phyloP scores from a whole-genome alignment of 768 basidiomycete species.

The Galerina sulciceps region DNA sequence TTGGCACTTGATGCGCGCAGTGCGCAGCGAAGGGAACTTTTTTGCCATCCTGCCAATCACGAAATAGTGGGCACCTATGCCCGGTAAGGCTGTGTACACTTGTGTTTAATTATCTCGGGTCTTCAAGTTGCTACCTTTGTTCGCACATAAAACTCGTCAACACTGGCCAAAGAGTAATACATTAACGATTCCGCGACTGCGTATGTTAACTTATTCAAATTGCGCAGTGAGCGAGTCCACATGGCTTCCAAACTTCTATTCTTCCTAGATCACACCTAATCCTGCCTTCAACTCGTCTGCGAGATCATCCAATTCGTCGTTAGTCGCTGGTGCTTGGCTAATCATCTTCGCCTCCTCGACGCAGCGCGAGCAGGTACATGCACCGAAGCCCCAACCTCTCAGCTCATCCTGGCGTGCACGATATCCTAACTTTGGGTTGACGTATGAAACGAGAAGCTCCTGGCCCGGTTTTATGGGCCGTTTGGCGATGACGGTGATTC shows the following conservation, averaged over 20 bases:
- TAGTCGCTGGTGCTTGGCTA: conserved; percentile 30
- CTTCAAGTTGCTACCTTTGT: too few species aligned
- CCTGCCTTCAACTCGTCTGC: conserved; percentile 68
- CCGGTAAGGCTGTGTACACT: too few species aligned
- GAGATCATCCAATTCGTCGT: conserved; percentile 47
- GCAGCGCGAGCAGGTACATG: conserved; percentile 74
- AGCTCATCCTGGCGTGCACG: conserved; percentile 55
- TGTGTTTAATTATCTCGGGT: too few species aligned
- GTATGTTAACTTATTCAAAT: too few species aligned
- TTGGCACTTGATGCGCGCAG: too few species aligned
- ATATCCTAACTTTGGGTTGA: conserved; percentile 62
- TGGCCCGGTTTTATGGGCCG: conserved; percentile 67
- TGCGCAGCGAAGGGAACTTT: too few species aligned
- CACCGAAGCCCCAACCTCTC: conserved; percentile 76
- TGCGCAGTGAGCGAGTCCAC: not conserved
- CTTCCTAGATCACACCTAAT: conserved; percentile 45
- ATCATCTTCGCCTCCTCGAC: conserved; percentile 54
- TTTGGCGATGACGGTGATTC: conserved; percentile 77
- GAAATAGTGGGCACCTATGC: too few species aligned
- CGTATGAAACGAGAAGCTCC: conserved; percentile 81
- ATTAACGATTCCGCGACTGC: not conserved
- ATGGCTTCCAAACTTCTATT: not conserved
- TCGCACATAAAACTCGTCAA: too few species aligned
- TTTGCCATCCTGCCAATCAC: too few species aligned
- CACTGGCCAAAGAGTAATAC: too few species aligned